These are phyloP conservation scores for Sporothrix phasma DNA, from an alignment of 2,329 filamentous ascomycete genomes.

Conservation along the genomic window DNA sequence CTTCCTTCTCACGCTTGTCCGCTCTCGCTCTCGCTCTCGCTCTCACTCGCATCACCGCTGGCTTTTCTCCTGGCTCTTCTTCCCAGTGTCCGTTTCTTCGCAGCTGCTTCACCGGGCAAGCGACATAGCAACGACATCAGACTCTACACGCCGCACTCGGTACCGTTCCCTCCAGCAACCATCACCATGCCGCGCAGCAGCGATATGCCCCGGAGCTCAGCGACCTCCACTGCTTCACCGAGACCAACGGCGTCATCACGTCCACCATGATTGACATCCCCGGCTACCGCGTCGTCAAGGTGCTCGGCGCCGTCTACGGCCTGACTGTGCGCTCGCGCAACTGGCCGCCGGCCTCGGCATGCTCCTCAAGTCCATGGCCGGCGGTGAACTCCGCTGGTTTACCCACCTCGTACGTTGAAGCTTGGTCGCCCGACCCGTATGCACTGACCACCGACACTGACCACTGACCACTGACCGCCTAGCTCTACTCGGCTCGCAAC, in stretches of 20 bases:
- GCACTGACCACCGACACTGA: not conserved
- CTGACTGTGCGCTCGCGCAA: constrained; percentile 40
- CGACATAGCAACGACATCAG: not conserved
- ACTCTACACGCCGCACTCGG: no score
- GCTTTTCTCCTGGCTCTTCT: not conserved
- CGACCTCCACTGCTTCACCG: constrained; percentile 41
- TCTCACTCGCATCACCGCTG: no score
- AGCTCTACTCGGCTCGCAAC: constrained; percentile 48
- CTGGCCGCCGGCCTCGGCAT: constrained; percentile 46
- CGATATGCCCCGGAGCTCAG: constrained; percentile 21
- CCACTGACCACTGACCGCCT: not conserved
- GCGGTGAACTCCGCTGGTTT: constrained; percentile 50
- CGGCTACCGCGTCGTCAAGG: constrained; percentile 46
- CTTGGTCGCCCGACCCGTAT: not conserved
- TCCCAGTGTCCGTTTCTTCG: not conserved
- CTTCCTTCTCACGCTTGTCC: not conserved
- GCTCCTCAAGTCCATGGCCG: constrained; percentile 45
- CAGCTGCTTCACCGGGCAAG: not conserved
- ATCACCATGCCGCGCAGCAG: constrained; percentile 4
- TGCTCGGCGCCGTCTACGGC: constrained; percentile 44
- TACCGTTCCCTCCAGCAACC: not conserved
- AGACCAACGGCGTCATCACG: constrained; percentile 51
- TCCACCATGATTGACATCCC: constrained; percentile 55
- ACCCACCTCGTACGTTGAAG: constrained; percentile 37
- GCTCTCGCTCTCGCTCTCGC: no score